These are phyloP conservation scores for Fusarium sp. DNA, from an alignment of 2,329 filamentous ascomycete species.

Conservation along the genomic window DNA sequence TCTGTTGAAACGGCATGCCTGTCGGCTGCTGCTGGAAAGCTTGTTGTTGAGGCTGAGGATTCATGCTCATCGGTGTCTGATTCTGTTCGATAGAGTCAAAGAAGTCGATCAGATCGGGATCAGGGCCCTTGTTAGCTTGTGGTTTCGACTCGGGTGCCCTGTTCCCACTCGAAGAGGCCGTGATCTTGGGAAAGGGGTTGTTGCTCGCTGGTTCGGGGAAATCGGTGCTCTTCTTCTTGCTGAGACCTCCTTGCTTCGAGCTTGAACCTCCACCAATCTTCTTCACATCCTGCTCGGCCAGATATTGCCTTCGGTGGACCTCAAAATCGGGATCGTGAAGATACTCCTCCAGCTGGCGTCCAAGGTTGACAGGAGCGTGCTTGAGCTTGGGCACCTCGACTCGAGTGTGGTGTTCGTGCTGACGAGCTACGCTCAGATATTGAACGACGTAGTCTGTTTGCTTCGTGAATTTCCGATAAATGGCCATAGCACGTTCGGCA, in stretches of 20 bases:
- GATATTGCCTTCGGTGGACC: slow-evolving; percentile 87
- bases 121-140: slow-evolving; percentile 67
- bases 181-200: slow-evolving; percentile 53
- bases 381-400: slow-evolving; percentile 97
- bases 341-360: slow-evolving; percentile 91
- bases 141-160: slow-evolving; percentile 53
- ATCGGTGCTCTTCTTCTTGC: slow-evolving; percentile 49
- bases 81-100: slow-evolving; percentile 94
- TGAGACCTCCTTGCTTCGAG: slow-evolving; percentile 44
- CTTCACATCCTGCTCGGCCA: slow-evolving; percentile 84
- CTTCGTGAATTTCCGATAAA: slow-evolving; percentile 90
- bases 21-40: slow-evolving; percentile 46
- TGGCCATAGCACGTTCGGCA: slow-evolving; percentile 87
- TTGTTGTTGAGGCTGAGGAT: slow-evolving; percentile 47
- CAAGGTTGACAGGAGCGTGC: slow-evolving; percentile 92
- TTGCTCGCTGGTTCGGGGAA: slow-evolving; percentile 52
- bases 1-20: slow-evolving; percentile 38
- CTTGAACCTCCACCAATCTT: slow-evolving; percentile 55
- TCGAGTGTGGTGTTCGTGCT: slow-evolving; percentile 90
- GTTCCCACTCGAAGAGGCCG: slow-evolving; percentile 45
- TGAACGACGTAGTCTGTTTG: slow-evolving; percentile 94
- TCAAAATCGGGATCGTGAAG: slow-evolving; percentile 95
- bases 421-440: slow-evolving; percentile 85
- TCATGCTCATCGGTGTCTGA: slow-evolving; percentile 73
- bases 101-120: slow-evolving; percentile 89